Base-by-base conservation (phyloP, 192 early-diverging fungal genomes). In the Diversispora epigaea region DNA sequence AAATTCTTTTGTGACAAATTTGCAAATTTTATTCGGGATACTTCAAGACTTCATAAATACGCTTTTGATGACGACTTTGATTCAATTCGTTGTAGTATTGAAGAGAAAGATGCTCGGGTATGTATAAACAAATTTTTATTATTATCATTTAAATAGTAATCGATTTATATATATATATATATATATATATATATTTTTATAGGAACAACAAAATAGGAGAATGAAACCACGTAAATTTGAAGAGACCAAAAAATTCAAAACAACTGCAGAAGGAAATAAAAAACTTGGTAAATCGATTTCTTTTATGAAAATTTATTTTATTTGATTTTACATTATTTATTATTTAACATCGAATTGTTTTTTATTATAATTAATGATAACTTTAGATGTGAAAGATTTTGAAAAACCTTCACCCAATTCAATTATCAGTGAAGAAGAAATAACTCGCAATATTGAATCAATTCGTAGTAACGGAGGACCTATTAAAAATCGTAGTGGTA, bases 151-250 rank as follows among this genome's bases (percentile, higher is more conserved):
- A 32, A 32, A 32, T 32, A 32, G 25, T 32, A 32, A 32, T 32
- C 2, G 25, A 32, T 32, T 32, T 32, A 32, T 32, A 32, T n/a
- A n/a, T n/a, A n/a, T n/a, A n/a, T n/a, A n/a, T n/a, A n/a, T n/a
- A n/a, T n/a, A n/a, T n/a, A n/a, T n/a, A n/a, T n/a, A n/a, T n/a
- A n/a, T n/a, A n/a, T n/a, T n/a, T 15, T 68, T 57, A 61, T 22
- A 50, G 57, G 39, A 80, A 61, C 76, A 80, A 61, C 76, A 86
- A 50, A 78, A 81, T 11, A 84, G 84, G 58, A 62, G 76, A 47
- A 81, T 78, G 11, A 85, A 84, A 49, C 94, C 94, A 39, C 84
- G 94, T 68, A 89, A 85, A 79, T 95, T 95, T 78, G 89, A 94
- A 63, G 82, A 94, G 5, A 93, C 94, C 4, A 89, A 85, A 46